Evolutionary conservation across 345 rosid species (phyloP).

Genomic region (Salix exigua): DNA sequence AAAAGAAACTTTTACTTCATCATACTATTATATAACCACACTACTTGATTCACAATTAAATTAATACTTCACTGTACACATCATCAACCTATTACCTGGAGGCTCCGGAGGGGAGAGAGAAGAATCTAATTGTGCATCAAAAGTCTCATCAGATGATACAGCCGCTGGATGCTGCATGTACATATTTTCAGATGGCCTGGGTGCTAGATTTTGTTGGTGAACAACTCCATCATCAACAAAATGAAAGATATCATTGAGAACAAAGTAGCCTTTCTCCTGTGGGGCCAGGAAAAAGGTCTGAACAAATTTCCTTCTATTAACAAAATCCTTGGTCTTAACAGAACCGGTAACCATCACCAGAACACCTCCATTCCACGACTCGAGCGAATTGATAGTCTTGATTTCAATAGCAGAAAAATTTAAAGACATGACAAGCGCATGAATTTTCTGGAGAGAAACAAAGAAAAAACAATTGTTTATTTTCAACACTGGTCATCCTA

Average conservation of each 20-base stretch:
- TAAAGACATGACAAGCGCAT: conserved; percentile 58
- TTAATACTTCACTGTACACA: neutral
- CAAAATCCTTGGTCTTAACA: conserved; percentile 64
- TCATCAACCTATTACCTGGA: conserved; percentile 43
- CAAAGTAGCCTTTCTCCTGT: conserved; percentile 87
- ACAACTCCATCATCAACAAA: conserved; percentile 52
- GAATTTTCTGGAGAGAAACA: conserved; percentile 60
- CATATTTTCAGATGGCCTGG: conserved; percentile 17
- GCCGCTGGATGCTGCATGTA: conserved; percentile 33
- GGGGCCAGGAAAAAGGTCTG: conserved; percentile 95
- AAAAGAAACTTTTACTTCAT: neutral
- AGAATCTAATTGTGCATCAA: conserved; percentile 45
- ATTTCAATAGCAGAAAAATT: conserved; percentile 82
- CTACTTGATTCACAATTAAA: neutral
- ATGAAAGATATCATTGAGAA: conserved; percentile 85
- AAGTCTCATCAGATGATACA: conserved; percentile 40
- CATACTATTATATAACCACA: neutral
- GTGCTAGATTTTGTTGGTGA: conserved; percentile 30
- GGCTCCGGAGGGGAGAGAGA: conserved; percentile 52
- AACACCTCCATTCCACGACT: conserved; percentile 83
- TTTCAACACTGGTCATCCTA: too few relatives aligned
- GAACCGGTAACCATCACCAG: conserved; percentile 82
- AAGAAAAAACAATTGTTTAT: neutral
- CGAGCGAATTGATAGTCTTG: conserved; percentile 81
- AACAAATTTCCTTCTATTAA: conserved; percentile 62